phyloP scores from a whole-genome alignment of 2,329 filamentous ascomycete genomes.

The Emericellopsis atlantica region DNA sequence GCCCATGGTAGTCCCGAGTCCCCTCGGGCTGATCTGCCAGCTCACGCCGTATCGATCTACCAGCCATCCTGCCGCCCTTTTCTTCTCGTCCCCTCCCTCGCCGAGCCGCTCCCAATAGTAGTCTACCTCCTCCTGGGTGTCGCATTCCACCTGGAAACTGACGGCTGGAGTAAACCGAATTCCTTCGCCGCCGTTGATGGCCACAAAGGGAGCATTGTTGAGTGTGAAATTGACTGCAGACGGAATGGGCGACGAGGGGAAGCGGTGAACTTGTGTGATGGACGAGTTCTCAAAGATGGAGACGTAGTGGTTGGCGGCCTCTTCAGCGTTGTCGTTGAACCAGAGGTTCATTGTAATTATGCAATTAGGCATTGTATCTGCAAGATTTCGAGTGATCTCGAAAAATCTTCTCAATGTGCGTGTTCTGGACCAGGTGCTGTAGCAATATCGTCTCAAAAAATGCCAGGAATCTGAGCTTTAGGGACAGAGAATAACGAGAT shows the following conservation, averaged over 20 bases:
- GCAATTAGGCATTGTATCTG: not conserved
- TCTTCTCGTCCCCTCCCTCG: constrained; percentile 22
- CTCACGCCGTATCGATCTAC: constrained; percentile 29
- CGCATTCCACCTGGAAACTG: constrained; percentile 29
- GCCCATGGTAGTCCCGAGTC: constrained; percentile 18
- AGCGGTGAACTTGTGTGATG: constrained; percentile 18
- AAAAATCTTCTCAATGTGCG: too few species aligned
- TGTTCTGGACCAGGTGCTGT: too few species aligned
- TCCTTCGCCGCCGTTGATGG: constrained; percentile 27
- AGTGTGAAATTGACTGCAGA: constrained; percentile 25
- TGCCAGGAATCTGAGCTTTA: not conserved
- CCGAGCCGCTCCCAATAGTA: constrained; percentile 30
- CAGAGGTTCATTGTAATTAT: constrained; percentile 21
- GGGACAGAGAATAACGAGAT: too few species aligned
- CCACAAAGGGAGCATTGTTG: constrained; percentile 23
- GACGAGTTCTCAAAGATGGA: constrained; percentile 25
- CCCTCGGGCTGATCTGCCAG: constrained; percentile 32
- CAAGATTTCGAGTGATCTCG: not conserved
- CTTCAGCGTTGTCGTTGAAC: constrained; percentile 26
- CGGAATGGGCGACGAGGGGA: constrained; percentile 12
- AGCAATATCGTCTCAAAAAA: too few species aligned
- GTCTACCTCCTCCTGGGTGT: constrained; percentile 31
- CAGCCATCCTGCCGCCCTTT: constrained; percentile 30
- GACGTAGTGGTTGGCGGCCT: constrained; percentile 26
- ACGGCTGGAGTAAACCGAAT: constrained; percentile 26